Base-by-base conservation (phyloP, 2,329 filamentous ascomycete species). In the Pestalotiopsis sp. region DNA sequence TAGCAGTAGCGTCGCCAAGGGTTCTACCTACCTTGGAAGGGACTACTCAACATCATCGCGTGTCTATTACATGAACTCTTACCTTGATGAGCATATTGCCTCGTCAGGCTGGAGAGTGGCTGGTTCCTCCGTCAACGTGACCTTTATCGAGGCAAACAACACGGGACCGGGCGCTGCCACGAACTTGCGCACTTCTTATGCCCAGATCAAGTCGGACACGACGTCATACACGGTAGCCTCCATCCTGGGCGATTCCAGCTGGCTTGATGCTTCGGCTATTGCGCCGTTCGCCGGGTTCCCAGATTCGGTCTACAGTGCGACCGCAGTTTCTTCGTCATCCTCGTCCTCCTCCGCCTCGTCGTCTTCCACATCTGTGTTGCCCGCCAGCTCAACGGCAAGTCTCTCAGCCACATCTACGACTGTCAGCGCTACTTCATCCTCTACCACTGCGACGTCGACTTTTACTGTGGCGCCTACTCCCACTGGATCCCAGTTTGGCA, bases 401-500 rank as follows among this genome's bases (percentile, higher is more conserved):
- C 39, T 38, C 7, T 17, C 61, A 49, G 39, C 25, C 20, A 41
- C 61, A 36, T 14, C 63, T 36, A 20, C 45, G 17, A 65, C 41
- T 20, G 31, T 45, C 23, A 38, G 36, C 63, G 45, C n/a, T 31
- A 45, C 45, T 23, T 11, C 49, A 25, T 56, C 63, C 12, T 65
- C 63, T 7, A 38, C 45, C 13, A 36, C 41, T 38, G 59, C 59
- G 59, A 20, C 59, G 31, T 27, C 41, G 23, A 56, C 49, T 36
- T 73, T 77, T 6, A 77, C 78, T 3, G 76, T 81, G 0, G 81
- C 80, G 3, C 73, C 81, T 1, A 75, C 77, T 68, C 67, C 83
- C 38, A 72, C 80, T 2, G 75, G 73, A 2, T 79, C 78, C 14
- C 78, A 84, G 45, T 85, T 82, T 68, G 72, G 75, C 23, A 82